phyloP scores from a whole-genome alignment of 352 stramenopile species.

The Globisporangium alternatum region DNA sequence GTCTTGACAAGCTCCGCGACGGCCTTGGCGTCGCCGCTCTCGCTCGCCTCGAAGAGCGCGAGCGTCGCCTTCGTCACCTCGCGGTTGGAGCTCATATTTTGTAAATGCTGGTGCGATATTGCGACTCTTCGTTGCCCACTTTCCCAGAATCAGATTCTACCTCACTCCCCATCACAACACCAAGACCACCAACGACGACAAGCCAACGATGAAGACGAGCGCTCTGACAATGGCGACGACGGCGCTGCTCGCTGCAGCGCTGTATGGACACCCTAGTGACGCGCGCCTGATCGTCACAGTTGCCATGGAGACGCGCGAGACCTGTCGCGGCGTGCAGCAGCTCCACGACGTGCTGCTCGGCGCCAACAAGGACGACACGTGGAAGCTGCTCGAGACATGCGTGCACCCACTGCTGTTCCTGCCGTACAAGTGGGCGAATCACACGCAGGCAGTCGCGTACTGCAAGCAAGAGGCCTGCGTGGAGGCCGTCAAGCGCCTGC shows the following conservation, averaged over 20 bases:
- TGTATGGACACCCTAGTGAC: neutral
- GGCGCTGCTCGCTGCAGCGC: constrained; percentile 9
- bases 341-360: constrained; percentile 23
- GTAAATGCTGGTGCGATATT: neutral
- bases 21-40: constrained; percentile 41
- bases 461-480: constrained; percentile 36
- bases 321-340: constrained; percentile 25
- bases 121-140: constrained; percentile 10
- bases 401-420: constrained; percentile 33
- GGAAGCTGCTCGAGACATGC: constrained; percentile 22
- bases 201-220: constrained; percentile 3
- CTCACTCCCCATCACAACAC: neutral
- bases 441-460: constrained; percentile 32
- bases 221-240: constrained; percentile 13
- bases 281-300: neutral
- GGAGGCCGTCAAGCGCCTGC: constrained; percentile 25
- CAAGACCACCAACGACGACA: neutral
- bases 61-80: constrained; percentile 52
- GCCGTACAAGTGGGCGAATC: constrained; percentile 29
- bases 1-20: constrained; percentile 43
- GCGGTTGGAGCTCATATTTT: constrained; percentile 65
- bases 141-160: constrained; percentile 12
- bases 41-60: constrained; percentile 56
- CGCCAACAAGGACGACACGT: constrained; percentile 15
- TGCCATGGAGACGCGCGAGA: neutral